Base-by-base conservation (phyloP, 2,329 filamentous ascomycete species). In the Emericellopsis cladophorae region DNA sequence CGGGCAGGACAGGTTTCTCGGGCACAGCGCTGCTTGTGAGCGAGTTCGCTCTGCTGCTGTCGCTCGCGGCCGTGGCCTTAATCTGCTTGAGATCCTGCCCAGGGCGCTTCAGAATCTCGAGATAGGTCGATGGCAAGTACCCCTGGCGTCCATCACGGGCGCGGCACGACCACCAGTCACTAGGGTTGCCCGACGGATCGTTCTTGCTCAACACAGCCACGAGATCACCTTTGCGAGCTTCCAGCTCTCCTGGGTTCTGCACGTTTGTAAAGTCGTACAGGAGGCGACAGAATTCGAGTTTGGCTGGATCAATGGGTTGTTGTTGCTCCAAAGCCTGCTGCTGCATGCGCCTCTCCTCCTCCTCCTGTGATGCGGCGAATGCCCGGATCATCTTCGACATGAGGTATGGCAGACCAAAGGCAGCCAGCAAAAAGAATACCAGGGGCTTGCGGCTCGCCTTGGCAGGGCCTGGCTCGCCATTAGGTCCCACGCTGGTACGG, bases 151-250 rank as follows among this genome's bases (percentile, higher is more conserved):
- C 89, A 56, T 96, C 88, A 45, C 92, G 75, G 12, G 90, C 84
- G 42, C 92, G 76, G 62, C 93, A 98, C 49, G 83, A 79, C 92
- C 92, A 98, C 92, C 92, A 98, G 56, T 98, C 90, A 40, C 84
- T 92, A 5, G 87, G 78, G 51, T 92, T 88, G 35, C 92, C 92
- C 54, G 90, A 76, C 1, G 92, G 92, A 53, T 98, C 92, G 15
- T 79, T 84, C 66, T 95, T 95, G 66, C 81, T 83, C 41, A 98
- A 72, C 1, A 98, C 88, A 22, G 92, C 92, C 14, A 98, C 89
- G 40, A 96, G 79, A 52, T 98, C 92, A 44, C 90, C 90, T 67
- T 95, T 95, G 66, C 85, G 89, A 21, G 93, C 90, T 31, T 85
- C 80, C 12, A 98, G 73, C 55, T 98, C 93, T 9, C 26, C 26